Evolutionary conservation across 75 land plant species (phyloP).

Genomic region (Ceratopteris richardii): DNA sequence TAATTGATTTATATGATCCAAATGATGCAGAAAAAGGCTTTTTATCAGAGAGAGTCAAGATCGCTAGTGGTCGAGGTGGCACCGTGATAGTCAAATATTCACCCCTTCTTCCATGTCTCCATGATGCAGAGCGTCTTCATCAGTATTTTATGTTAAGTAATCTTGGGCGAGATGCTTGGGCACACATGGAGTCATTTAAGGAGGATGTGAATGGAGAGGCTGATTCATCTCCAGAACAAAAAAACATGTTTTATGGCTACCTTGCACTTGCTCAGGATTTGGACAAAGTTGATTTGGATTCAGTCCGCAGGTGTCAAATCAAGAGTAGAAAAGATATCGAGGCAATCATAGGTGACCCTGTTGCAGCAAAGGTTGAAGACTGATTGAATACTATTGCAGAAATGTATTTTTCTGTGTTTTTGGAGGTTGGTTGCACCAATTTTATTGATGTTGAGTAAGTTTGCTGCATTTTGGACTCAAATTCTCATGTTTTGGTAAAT

Average conservation of each 20-base stretch:
- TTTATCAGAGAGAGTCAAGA: slow-evolving; percentile 15
- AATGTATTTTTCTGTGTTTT: too few relatives aligned
- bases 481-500: too few relatives aligned
- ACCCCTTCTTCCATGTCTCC: slow-evolving; percentile 37
- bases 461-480: too few relatives aligned
- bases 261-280: slow-evolving; percentile 42
- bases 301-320: slow-evolving; percentile 20
- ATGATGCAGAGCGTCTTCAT: slow-evolving; percentile 43
- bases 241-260: slow-evolving; percentile 38
- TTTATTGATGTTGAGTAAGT: too few relatives aligned
- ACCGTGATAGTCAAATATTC: slow-evolving; percentile 30
- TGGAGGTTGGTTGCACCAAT: too few relatives aligned
- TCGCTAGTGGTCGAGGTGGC: slow-evolving; percentile 19
- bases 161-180: slow-evolving; percentile 43
- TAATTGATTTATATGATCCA: not conserved
- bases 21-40: slow-evolving; percentile 28
- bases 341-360: slow-evolving; percentile 32
- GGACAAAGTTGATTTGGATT: slow-evolving; percentile 33
- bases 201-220: slow-evolving; percentile 42
- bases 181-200: slow-evolving; percentile 8
- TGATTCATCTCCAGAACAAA: slow-evolving; percentile 29
- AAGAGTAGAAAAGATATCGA: slow-evolving; percentile 51
- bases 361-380: not conserved
- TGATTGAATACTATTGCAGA: too few relatives aligned
- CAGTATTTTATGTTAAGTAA: slow-evolving; percentile 30